phyloP scores from a whole-genome alignment of 2,329 filamentous ascomycete species.

The Aspergillus hortae region DNA sequence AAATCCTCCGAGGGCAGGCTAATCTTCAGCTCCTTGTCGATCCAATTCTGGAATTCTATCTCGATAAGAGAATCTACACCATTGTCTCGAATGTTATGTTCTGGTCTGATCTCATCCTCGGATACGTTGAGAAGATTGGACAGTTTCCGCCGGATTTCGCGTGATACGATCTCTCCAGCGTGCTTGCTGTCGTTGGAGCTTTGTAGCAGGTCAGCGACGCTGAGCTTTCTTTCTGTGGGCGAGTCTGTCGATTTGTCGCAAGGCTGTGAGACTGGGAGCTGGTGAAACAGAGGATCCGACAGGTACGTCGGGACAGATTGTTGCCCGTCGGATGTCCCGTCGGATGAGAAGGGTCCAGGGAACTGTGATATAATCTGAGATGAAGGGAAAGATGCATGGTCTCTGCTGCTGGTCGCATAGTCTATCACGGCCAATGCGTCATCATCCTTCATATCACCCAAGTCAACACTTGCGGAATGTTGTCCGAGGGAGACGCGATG shows the following conservation, averaged over 20 bases:
- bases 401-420: background rate
- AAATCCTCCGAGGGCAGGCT: background rate
- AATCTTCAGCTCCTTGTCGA: constrained; percentile 16
- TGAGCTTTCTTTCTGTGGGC: background rate
- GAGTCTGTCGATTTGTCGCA: background rate
- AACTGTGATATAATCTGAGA: background rate
- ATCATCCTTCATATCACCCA: constrained; percentile 19
- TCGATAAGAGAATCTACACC: constrained; percentile 24
- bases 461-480: constrained; percentile 20
- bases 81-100: constrained; percentile 12
- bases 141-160: constrained; percentile 3
- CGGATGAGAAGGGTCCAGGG: no score
- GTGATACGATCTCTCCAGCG: background rate
- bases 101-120: constrained; percentile 17
- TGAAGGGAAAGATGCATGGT: background rate
- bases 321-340: background rate
- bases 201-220: background rate
- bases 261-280: background rate
- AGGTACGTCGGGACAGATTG: background rate
- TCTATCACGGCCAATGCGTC: constrained; percentile 1
- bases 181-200: background rate
- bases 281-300: background rate
- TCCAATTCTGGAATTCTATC: constrained; percentile 23
- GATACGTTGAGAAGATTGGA: constrained; percentile 15
- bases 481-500: constrained; percentile 21